Percentiles rank a stretch among this genome's conserved stretches.
These are phyloP conservation scores for Leccinellum albellum DNA, from an alignment of 768 basidiomycete genomes.

Conservation along the genomic window DNA sequence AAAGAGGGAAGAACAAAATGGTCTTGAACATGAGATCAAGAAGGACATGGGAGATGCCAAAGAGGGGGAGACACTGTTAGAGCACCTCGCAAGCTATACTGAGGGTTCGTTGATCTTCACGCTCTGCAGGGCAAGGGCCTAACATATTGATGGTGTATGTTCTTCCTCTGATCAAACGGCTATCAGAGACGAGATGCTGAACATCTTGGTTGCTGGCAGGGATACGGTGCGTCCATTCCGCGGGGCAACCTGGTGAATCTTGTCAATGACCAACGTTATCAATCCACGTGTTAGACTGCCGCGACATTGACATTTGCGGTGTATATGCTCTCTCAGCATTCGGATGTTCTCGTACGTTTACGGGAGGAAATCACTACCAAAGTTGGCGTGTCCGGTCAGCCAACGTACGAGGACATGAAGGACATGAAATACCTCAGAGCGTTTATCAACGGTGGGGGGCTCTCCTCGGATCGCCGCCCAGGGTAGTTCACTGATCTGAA, in stretches of 20 bases:
- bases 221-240: slow-evolving; percentile 41
- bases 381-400: slow-evolving; percentile 46
- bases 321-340: slow-evolving; percentile 51
- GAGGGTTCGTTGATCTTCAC: slow-evolving; percentile 36
- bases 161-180: slow-evolving; percentile 16
- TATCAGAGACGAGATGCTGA: slow-evolving; percentile 26
- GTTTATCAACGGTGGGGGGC: slow-evolving; percentile 53
- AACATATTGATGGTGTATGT: not conserved
- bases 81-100: slow-evolving; percentile 52
- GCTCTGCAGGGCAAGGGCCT: not conserved
- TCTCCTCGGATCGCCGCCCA: not conserved
- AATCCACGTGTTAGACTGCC: slow-evolving; percentile 22
- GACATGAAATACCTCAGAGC: slow-evolving; percentile 64
- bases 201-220: slow-evolving; percentile 29
- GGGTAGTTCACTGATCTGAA: not conserved
- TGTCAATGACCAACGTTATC: not conserved
- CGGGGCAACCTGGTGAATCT: not conserved
- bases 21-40: slow-evolving; percentile 2
- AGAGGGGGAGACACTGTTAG: slow-evolving; percentile 46
- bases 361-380: slow-evolving; percentile 53
- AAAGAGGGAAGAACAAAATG: slow-evolving; percentile 28
- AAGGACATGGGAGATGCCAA: slow-evolving; percentile 24
- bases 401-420: slow-evolving; percentile 52
- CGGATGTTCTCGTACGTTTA: slow-evolving; percentile 43
- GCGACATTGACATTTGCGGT: slow-evolving; percentile 33